Percentiles rank a stretch among this genome's conserved stretches.
These are phyloP conservation scores for Gaultheria prostrata DNA, from an alignment of 148 eudicot genomes.

Conservation along the genomic window DNA sequence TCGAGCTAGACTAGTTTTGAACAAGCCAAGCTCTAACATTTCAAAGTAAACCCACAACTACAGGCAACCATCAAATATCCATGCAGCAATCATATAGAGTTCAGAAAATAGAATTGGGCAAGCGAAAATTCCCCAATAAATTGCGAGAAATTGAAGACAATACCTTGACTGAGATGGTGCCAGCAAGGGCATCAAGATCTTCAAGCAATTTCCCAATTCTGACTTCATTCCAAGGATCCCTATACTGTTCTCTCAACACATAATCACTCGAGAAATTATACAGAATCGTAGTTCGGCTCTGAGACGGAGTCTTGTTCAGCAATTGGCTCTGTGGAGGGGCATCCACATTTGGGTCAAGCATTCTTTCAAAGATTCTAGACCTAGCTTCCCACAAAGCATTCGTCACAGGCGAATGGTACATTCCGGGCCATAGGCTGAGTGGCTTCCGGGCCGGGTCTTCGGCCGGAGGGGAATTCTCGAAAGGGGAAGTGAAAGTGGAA, in stretches of 20 bases:
- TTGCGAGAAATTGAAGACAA: neutral
- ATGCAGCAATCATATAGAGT: neutral
- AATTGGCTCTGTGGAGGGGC: constrained; percentile 78
- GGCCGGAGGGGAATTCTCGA: constrained; percentile 30
- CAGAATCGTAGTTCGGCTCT: constrained; percentile 58
- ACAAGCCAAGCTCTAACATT: neutral
- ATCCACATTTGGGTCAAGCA: constrained; percentile 61
- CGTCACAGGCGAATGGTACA: constrained; percentile 98
- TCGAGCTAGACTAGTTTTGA: neutral
- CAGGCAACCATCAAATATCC: neutral
- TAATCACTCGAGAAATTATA: constrained; percentile 82
- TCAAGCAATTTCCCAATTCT: constrained; percentile 93
- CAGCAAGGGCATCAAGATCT: constrained; percentile 99
- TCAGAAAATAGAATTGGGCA: neutral
- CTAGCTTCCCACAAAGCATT: constrained; percentile 94
- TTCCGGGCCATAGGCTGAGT: constrained; percentile 89
- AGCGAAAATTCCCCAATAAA: neutral
- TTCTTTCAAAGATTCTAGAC: constrained; percentile 63
- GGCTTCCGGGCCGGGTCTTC: constrained; percentile 52
- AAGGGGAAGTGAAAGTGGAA: constrained; percentile 65
- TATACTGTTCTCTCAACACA: constrained; percentile 86
- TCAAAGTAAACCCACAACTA: neutral
- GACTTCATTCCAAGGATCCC: constrained; percentile 91
- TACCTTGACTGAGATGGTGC: constrained; percentile 97
- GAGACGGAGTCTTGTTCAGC: constrained; percentile 61